Evolutionary conservation across 306 rosid species (phyloP), one percentile per base, ranked within the genome.

Genomic region (Cyclanthera cordifolia): DNA sequence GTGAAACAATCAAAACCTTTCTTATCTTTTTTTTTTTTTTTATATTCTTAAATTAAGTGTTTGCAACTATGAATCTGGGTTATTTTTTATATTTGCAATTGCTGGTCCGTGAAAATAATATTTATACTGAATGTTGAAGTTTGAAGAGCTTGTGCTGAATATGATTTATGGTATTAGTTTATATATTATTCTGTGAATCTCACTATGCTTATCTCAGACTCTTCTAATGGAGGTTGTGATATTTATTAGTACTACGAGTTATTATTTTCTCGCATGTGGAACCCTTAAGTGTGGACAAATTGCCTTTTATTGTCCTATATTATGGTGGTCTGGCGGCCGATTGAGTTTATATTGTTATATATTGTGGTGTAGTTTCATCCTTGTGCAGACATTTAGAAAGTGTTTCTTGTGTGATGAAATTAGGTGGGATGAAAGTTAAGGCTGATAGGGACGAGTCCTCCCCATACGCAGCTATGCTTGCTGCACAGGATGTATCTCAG

Each of bases 401-500:
- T 37, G 43, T 37, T n/a, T n/a, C n/a, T n/a, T n/a, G n/a, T 28
- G 15, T 55, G 25, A 8, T 45, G 16, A 59, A 3, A 9, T 52
- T 69, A 85, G 87, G 90, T 80, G 90, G 90, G 57, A 85, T 85
- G 90, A 85, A 85, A 82, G 90, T 85, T 39, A 85, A 85, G 51
- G 90, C 90, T 45, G 87, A 85, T 58, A 76, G 90, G 72, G 90
- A 85, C 10, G 87, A 85, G 67, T 85, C 90, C 20, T 82, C 87
- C 17, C 87, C 90, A 15, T 85, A 85, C 64, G 90, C 87, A 52
- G 90, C 87, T 50, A 85, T 85, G 90, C 90, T 85, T 85, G 90
- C 87, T 39, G 90, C 90, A 24, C 90, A 85, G 72, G 90, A 85
- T 82, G 87, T 85, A 4, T 73, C 90, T 25, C 60, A 83, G 49